These are phyloP conservation scores for Irpex sp. DNA, from an alignment of 1,284 basidiomycete genomes.

Conservation along the genomic window DNA sequence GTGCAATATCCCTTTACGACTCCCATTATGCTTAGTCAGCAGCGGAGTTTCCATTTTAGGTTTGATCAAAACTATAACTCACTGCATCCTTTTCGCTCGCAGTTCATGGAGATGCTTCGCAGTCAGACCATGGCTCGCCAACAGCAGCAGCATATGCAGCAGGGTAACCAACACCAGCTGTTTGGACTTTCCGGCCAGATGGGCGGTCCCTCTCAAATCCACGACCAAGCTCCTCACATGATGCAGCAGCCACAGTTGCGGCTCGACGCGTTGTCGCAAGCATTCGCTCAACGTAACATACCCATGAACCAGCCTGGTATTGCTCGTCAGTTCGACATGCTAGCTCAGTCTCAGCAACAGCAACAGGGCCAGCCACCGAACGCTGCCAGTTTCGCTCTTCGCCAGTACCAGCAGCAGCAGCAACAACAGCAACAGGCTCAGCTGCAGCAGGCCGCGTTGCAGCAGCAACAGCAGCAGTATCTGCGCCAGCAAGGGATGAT, in stretches of 20 bases:
- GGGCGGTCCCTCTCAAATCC: conserved; percentile 6
- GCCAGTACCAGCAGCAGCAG: conserved; percentile 20
- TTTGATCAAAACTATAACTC: conserved; percentile 12
- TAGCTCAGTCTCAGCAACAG: conserved; percentile 23
- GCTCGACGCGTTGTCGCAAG: background rate
- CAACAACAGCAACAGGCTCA: conserved; percentile 13
- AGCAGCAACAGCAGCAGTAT: conserved; percentile 16
- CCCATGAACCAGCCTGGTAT: conserved; percentile 24
- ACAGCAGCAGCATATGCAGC: conserved; percentile 20
- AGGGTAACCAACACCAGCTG: conserved; percentile 8
- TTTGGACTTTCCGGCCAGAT: conserved; percentile 13
- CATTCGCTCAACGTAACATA: background rate
- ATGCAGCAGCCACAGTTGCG: conserved; percentile 2
- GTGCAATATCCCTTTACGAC: conserved; percentile 8
- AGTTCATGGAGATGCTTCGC: conserved; percentile 50
- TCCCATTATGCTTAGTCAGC: conserved; percentile 15
- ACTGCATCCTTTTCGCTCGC: conserved; percentile 13
- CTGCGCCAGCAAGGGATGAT: conserved; percentile 5
- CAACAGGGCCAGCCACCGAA: conserved; percentile 31
- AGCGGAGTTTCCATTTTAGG: conserved; percentile 9
- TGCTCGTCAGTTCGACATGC: conserved; percentile 32
- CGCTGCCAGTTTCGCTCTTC: conserved; percentile 3
- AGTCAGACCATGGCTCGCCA: conserved; percentile 30
- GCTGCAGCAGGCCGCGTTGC: conserved; percentile 15
- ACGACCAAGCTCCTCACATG: conserved; percentile 5